Evolutionary conservation across 495 filamentous ascomycete species (phyloP).

Genomic region (Hypoxylon cercidicola): DNA sequence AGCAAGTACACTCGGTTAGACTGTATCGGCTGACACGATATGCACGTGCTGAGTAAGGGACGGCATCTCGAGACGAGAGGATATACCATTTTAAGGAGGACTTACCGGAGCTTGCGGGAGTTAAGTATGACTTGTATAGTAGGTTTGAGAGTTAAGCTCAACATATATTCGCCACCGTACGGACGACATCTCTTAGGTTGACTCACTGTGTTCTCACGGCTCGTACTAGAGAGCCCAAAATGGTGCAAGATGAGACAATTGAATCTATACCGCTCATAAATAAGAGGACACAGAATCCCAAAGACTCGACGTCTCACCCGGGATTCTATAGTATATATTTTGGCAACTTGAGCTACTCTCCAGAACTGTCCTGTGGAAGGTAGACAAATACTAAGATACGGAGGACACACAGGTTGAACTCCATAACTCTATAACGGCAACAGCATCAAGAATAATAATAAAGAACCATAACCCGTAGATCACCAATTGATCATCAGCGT

Average conservation of each 20-base stretch:
- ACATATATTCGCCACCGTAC: too few relatives aligned
- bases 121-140: background rate
- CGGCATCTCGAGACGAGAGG: background rate
- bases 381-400: background rate
- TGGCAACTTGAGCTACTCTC: slow-evolving; percentile 3
- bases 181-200: too few relatives aligned
- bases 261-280: too few relatives aligned
- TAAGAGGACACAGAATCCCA: too few relatives aligned
- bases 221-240: too few relatives aligned
- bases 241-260: too few relatives aligned
- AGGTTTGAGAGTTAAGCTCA: too few relatives aligned
- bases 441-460: slow-evolving; percentile 10
- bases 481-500: slow-evolving; percentile 19
- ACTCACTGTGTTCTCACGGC: too few relatives aligned
- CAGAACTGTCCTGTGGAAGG: background rate
- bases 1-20: too few relatives aligned
- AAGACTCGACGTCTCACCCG: too few relatives aligned
- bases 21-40: background rate
- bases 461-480: background rate
- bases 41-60: slow-evolving; percentile 6
- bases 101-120: background rate
- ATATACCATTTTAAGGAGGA: background rate
- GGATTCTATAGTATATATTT: slow-evolving; percentile 11
- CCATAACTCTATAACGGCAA: slow-evolving; percentile 14
- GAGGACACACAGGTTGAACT: slow-evolving; percentile 5